phyloP scores from a whole-genome alignment of 169 alveolate genomes.

The Plasmodium cynomolgi region DNA sequence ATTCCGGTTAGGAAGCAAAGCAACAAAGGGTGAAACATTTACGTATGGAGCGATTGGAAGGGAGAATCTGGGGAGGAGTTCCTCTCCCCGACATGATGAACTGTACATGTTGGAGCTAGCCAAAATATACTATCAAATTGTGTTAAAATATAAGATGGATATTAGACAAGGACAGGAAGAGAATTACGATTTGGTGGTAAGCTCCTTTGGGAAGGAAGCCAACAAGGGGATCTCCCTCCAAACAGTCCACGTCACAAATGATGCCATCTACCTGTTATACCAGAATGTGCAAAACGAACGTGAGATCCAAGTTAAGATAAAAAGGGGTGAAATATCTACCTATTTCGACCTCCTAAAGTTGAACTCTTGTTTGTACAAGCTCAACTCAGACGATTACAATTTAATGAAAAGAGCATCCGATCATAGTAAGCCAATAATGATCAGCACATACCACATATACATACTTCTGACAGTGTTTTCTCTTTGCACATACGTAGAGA shows the following conservation, averaged over 20 bases:
- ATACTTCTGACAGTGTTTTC: neutral
- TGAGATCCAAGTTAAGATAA: conserved; percentile 3
- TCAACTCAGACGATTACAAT: conserved; percentile 27
- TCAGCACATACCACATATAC: conserved; percentile 27
- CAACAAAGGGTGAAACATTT: neutral
- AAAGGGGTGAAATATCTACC: neutral
- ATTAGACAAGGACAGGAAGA: neutral
- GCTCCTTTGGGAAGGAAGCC: neutral
- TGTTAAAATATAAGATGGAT: conserved; percentile 5
- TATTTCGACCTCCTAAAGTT: neutral
- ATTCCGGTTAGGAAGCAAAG: conserved; percentile 8
- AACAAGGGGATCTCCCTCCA: neutral
- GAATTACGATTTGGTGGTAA: conserved; percentile 1
- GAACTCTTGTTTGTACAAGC: conserved; percentile 29
- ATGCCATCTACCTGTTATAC: conserved; percentile 2
- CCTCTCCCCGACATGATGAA: conserved; percentile 10
- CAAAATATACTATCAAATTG: neutral
- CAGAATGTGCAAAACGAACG: neutral
- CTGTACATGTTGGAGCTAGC: conserved; percentile 19
- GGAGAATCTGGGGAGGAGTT: neutral
- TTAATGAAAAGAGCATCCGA: neutral
- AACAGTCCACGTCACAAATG: neutral
- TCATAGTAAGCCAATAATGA: conserved; percentile 9
- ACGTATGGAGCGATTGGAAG: neutral
- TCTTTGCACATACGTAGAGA: conserved; percentile 42